Evolutionary conservation across 1,284 basidiomycete species (phyloP), one percentile per base, ranked within the genome.

Genomic region (Naganishia sp.): DNA sequence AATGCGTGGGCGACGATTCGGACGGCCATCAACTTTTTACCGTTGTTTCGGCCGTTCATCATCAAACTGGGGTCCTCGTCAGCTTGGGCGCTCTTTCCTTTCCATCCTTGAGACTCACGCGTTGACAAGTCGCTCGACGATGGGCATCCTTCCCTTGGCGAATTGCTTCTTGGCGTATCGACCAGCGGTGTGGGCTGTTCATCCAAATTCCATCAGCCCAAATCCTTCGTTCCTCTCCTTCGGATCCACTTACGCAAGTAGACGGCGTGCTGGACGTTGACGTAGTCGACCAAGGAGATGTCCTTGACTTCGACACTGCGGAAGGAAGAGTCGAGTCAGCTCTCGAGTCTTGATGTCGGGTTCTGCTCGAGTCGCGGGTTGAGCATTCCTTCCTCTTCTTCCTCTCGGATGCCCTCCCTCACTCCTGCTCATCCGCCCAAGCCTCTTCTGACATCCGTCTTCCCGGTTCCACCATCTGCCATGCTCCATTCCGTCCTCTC

Each of bases 11-110:
- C 92, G 76, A 99, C 96, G 77, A 99, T 99, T 83, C 96, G 94
- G 82, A 99, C 92, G 76, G 96, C 90, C 84, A 99, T 85, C 81
- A 98, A 89, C 85, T 99, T 99, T 87, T 99, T 99, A 80, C 96
- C 96, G 85, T 96, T 99, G 90, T 99, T 99, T 83, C 96, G 94
- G 73, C 96, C 96, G 85, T 99, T 97, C 95, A 99, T 99, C 96
- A 99, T 97, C 81, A 96, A 83, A 79, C 91, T 93, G 73, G 52
- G 52, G 17, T 54, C n/a, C 45, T 53, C 55, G 50, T 61, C 63
- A 43, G 64, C 54, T 61, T 25, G 62, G 65, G 50, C 56, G 6
- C 23, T 46, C 41, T 23, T 41, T 18, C 39, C 51, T 6, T 10
- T 52, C n/a, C 10, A 17, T 28, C 13, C 49, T 10, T 41, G 25